Conservation (phyloP, 352 stramenopile species). For the Phytophthora cryptogea region DNA sequence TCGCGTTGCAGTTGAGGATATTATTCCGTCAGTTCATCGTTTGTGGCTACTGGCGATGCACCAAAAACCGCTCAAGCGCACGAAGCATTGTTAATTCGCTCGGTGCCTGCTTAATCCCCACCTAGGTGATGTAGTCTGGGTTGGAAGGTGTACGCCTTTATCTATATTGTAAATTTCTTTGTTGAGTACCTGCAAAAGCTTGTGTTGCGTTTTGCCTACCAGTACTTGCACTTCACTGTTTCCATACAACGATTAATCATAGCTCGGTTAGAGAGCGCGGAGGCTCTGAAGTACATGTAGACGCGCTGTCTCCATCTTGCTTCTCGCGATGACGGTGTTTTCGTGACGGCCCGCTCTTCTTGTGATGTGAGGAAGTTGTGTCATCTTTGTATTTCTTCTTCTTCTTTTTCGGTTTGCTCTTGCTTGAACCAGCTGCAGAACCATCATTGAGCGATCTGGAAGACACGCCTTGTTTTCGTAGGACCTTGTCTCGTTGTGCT, state of each 20-base stretch:
- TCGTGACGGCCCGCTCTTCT: slow-evolving; percentile 44
- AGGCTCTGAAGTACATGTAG: slow-evolving; percentile 22
- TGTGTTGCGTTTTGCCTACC: slow-evolving; percentile 6
- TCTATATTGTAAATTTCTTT: slow-evolving; percentile 34
- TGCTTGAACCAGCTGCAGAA: slow-evolving; percentile 18
- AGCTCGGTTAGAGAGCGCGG: slow-evolving; percentile 44
- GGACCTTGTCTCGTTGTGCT: slow-evolving; percentile 74
- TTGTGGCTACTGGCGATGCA: slow-evolving; percentile 81
- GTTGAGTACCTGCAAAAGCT: slow-evolving; percentile 19
- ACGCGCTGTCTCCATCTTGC: slow-evolving; percentile 2
- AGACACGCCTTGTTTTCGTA: slow-evolving; percentile 58
- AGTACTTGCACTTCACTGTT: slow-evolving; percentile 2
- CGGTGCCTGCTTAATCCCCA: neutral
- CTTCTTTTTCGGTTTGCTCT: slow-evolving; percentile 47
- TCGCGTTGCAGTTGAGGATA: slow-evolving; percentile 72
- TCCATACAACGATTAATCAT: slow-evolving; percentile 20
- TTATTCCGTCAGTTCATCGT: slow-evolving; percentile 77
- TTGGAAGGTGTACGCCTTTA: slow-evolving; percentile 13
- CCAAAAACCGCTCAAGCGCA: slow-evolving; percentile 73
- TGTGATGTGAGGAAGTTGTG: slow-evolving; percentile 19
- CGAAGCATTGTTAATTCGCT: slow-evolving; percentile 41
- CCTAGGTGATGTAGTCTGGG: slow-evolving; percentile 15
- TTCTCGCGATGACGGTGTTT: slow-evolving; percentile 39
- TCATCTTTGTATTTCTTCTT: slow-evolving; percentile 49
- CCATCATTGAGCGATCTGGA: slow-evolving; percentile 28